Conservation (phyloP, 257 asterid species). For the Hygrophila difformis region DNA sequence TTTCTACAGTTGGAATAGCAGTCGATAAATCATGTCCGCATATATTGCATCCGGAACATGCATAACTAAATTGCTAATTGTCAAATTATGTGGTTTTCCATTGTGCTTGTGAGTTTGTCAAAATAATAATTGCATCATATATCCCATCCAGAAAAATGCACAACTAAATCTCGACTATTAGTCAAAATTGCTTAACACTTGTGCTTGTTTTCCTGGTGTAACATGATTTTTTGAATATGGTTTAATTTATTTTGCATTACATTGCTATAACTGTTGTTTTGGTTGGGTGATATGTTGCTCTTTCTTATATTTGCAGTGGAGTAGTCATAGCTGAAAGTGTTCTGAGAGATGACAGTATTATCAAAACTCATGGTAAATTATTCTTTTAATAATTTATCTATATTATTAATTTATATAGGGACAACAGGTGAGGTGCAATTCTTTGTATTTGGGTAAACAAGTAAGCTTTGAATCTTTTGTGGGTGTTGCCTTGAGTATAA, state of each 20-base stretch:
- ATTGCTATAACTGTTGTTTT: not conserved
- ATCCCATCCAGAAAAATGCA: too few species aligned
- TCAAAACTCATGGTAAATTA: conserved; percentile 54
- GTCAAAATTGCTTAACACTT: not conserved
- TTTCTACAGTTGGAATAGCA: too few species aligned
- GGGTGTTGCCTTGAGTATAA: too few species aligned
- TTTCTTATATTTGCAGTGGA: conserved; percentile 59
- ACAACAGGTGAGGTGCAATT: too few species aligned
- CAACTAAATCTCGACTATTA: too few species aligned
- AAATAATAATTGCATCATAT: too few species aligned
- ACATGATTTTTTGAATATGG: not conserved
- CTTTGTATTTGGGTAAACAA: too few species aligned
- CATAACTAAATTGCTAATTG: not conserved
- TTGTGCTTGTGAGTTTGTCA: too few species aligned
- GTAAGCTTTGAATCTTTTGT: too few species aligned
- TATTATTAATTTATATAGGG: too few species aligned
- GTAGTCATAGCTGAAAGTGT: conserved; percentile 90
- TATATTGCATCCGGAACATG: not conserved
- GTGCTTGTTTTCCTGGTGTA: not conserved
- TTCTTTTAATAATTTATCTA: not conserved
- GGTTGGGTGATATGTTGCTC: conserved; percentile 10
- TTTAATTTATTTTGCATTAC: conserved; percentile 2
- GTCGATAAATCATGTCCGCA: too few species aligned
- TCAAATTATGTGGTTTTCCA: conserved; percentile 4
- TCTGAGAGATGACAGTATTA: conserved; percentile 40